Base-by-base conservation (phyloP, 768 basidiomycete species). In the Auricularia auricula-judae region DNA sequence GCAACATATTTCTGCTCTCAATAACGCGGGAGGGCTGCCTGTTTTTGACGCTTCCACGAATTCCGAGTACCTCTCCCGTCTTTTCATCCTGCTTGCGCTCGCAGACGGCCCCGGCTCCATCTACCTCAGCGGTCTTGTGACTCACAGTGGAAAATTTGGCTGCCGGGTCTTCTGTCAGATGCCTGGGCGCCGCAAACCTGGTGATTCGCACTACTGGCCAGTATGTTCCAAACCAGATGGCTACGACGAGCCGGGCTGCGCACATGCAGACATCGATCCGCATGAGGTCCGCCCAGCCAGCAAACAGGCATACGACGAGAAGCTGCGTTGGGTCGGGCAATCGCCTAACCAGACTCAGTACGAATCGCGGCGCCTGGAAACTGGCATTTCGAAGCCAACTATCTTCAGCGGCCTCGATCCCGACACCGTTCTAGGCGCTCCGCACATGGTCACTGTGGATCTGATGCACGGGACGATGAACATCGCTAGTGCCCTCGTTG, bases 401-500 rank as follows among this genome's bases (percentile, higher is more conserved):
- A 70, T 82, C 12, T 73, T 82, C 35, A 68, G 68, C 14, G 77
- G 76, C 0, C 68, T 82, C 5, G 18, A 53, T 0, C 39, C 65
- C 0, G n/a, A 21, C 5, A 51, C 47, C 4, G n/a, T 21, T 4
- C 47, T 51, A 14, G 16, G 47, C 47, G 47, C 47, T 51, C 47
- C 47, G 12, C 47, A 16, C 18, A 51, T 51, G 47, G n/a, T 21
- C 16, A 51, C 47, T 4, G 47, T 65, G 0, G 78, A 81, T 61
- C 62, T 76, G 0, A 80, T 80, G 78, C 80, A 81, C 66, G 69
- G 75, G 7, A 51, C 47, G 12, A 67, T 82, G 8, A 82, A 81
- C 66, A 23, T 79, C 1, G 61, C 74, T 2, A 78, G 73, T 56
- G 70, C 78, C 12, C 39, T 75, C 3, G 61, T 77, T 35, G 63